Conservation (phyloP, 2,329 filamentous ascomycete species). For the Penicillium verrucosum region DNA sequence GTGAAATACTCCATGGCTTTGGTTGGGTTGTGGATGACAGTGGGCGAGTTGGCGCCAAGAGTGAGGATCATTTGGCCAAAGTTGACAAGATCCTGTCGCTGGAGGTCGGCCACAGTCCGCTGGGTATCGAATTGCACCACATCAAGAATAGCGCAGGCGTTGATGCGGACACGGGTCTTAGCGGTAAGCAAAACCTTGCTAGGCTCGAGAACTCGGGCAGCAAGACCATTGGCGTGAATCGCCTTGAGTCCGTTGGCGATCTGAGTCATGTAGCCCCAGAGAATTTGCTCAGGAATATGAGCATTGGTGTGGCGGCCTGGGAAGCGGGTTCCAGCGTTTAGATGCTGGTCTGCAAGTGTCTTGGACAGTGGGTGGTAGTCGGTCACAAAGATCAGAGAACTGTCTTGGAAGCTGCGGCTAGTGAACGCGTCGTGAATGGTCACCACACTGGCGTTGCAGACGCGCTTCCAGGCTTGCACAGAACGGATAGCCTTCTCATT, state of each 20-base stretch:
- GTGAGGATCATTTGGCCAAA: slow-evolving; percentile 83
- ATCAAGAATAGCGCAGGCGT: slow-evolving; percentile 84
- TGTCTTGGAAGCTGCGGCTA: slow-evolving; percentile 87
- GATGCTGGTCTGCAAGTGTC: slow-evolving; percentile 78
- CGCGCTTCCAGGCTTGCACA: slow-evolving; percentile 83
- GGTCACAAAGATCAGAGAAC: slow-evolving; percentile 88
- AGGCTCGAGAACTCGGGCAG: slow-evolving; percentile 79
- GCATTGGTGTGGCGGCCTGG: slow-evolving; percentile 44
- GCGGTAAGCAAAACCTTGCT: slow-evolving; percentile 88
- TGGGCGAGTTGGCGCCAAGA: slow-evolving; percentile 67
- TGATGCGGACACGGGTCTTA: slow-evolving; percentile 84
- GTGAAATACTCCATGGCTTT: slow-evolving; percentile 73
- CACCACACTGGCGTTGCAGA: slow-evolving; percentile 78
- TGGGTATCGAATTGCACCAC: slow-evolving; percentile 77
- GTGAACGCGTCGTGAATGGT: slow-evolving; percentile 91
- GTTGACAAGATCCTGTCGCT: slow-evolving; percentile 81
- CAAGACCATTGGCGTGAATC: slow-evolving; percentile 76
- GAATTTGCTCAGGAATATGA: slow-evolving; percentile 65
- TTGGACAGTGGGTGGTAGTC: slow-evolving; percentile 91
- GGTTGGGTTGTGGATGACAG: slow-evolving; percentile 60
- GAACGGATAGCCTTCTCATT: slow-evolving; percentile 85
- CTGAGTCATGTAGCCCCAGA: slow-evolving; percentile 93
- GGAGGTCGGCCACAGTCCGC: slow-evolving; percentile 68
- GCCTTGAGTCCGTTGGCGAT: slow-evolving; percentile 82
- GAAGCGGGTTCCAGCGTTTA: slow-evolving; percentile 40